phyloP scores from a whole-genome alignment of 768 basidiomycete species.

The Mycena indigotica region DNA sequence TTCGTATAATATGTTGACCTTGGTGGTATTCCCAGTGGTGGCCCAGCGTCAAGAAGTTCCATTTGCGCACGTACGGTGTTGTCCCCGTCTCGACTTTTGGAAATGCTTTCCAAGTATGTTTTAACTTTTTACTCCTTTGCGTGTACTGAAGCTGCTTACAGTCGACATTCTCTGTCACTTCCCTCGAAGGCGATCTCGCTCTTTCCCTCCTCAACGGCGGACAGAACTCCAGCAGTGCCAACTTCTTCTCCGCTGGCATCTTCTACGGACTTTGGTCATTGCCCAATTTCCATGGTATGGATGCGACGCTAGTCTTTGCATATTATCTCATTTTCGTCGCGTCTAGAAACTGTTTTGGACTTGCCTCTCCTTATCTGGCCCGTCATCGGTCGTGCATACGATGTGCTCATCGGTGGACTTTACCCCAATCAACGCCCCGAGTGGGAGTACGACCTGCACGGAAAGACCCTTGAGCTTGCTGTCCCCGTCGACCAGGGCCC shows the following conservation, averaged over 20 bases:
- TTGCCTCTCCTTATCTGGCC: slow-evolving; percentile 37
- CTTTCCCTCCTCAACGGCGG: slow-evolving; percentile 33
- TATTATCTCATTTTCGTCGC: not conserved
- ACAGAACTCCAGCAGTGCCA: slow-evolving; percentile 35
- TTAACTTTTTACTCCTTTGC: not conserved
- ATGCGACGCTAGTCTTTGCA: too few relatives aligned
- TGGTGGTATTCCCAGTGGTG: too few relatives aligned
- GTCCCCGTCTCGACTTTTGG: slow-evolving; percentile 31
- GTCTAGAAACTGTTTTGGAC: slow-evolving; percentile 33
- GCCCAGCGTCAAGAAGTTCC: slow-evolving; percentile 41
- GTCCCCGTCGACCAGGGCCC: slow-evolving; percentile 36
- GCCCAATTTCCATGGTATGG: slow-evolving; percentile 40
- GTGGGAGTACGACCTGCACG: slow-evolving; percentile 40
- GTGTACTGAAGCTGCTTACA: slow-evolving; percentile 2
- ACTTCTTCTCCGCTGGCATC: slow-evolving; percentile 35
- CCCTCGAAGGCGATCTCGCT: slow-evolving; percentile 32
- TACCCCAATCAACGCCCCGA: slow-evolving; percentile 35
- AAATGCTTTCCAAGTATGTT: slow-evolving; percentile 37
- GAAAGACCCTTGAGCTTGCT: slow-evolving; percentile 38
- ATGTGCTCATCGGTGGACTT: slow-evolving; percentile 40
- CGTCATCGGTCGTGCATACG: slow-evolving; percentile 37
- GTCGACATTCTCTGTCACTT: slow-evolving; percentile 39
- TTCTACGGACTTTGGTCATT: slow-evolving; percentile 36
- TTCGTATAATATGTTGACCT: too few relatives aligned
- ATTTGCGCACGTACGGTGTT: slow-evolving; percentile 37